Conservation (phyloP, 2,329 filamentous ascomycete genomes). For the Zasmidium citrigriseum region DNA sequence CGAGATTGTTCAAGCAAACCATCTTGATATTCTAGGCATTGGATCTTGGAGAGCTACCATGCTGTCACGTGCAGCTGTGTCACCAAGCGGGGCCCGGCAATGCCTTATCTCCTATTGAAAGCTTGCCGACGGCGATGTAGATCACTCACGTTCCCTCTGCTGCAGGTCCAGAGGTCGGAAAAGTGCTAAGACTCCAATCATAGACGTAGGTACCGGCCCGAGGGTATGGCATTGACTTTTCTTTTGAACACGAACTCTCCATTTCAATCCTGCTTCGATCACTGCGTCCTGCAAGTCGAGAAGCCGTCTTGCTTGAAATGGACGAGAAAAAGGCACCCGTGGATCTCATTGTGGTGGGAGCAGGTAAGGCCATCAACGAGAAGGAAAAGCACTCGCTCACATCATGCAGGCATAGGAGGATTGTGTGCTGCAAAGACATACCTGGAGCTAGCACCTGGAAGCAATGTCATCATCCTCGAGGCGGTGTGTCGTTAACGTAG, state of each 20-base stretch:
- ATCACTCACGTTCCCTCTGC: neutral
- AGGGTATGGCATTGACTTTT: neutral
- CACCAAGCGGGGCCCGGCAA: neutral
- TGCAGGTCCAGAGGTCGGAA: neutral
- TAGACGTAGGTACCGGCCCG: neutral
- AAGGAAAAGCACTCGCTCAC: neutral
- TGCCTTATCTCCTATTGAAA: neutral
- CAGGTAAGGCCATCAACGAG: neutral
- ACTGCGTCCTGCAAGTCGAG: neutral
- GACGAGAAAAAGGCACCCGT: neutral
- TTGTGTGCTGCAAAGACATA: conserved; percentile 16
- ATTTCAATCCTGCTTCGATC: neutral
- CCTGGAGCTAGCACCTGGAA: conserved; percentile 5
- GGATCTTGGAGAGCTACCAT: too few relatives aligned
- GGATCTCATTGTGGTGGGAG: conserved; percentile 13
- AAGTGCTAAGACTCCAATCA: neutral
- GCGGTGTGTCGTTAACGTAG: conserved; percentile 6
- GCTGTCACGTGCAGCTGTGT: neutral
- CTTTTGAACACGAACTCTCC: neutral
- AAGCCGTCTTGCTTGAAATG: neutral
- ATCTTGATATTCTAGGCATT: too few relatives aligned
- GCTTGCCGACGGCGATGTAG: neutral
- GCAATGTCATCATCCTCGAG: conserved; percentile 11
- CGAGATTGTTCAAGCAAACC: too few relatives aligned
- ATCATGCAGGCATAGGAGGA: conserved; percentile 10